A percentile compares a stretch with the other conserved stretches of the same genome.
Conservation (phyloP, 2,329 filamentous ascomycete species). For the Colletotrichum spinosum region DNA sequence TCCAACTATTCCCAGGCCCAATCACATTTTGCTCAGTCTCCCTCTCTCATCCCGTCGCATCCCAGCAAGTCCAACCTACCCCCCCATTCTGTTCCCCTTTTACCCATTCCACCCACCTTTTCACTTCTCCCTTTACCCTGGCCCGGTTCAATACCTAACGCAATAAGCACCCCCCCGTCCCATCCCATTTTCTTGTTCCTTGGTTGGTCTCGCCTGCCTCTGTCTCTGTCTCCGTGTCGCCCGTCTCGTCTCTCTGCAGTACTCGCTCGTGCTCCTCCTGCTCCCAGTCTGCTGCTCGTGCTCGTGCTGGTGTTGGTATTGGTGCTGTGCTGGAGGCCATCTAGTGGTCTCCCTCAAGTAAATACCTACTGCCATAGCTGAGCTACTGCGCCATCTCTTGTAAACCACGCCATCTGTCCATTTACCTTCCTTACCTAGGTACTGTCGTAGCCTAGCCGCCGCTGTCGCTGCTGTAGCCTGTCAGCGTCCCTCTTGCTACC, state of each 20-base stretch:
- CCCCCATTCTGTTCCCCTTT: conserved; percentile 1
- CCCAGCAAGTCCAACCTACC: conserved; percentile 8
- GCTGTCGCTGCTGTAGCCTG: background rate
- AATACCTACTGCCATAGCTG: background rate
- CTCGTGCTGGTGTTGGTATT: no score
- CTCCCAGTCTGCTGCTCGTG: no score
- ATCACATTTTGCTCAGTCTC: conserved; percentile 14
- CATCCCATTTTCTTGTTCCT: conserved; percentile 22
- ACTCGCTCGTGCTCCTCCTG: background rate
- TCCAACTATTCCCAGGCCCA: background rate
- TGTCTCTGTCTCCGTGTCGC: conserved; percentile 10
- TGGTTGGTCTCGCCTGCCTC: conserved; percentile 13
- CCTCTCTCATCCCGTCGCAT: conserved; percentile 28
- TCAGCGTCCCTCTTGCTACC: conserved; percentile 11
- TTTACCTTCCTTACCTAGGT: background rate
- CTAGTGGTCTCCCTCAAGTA: no score
- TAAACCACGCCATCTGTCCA: background rate
- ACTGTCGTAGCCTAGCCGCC: background rate
- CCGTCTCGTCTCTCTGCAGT: background rate
- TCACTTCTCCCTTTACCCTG: background rate
- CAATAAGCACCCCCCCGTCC: conserved; percentile 17
- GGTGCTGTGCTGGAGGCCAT: no score
- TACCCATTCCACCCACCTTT: background rate
- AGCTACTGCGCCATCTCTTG: background rate
- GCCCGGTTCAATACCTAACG: background rate